Conservation (phyloP, 1,284 basidiomycete species). For the Naganishia cerealis region DNA sequence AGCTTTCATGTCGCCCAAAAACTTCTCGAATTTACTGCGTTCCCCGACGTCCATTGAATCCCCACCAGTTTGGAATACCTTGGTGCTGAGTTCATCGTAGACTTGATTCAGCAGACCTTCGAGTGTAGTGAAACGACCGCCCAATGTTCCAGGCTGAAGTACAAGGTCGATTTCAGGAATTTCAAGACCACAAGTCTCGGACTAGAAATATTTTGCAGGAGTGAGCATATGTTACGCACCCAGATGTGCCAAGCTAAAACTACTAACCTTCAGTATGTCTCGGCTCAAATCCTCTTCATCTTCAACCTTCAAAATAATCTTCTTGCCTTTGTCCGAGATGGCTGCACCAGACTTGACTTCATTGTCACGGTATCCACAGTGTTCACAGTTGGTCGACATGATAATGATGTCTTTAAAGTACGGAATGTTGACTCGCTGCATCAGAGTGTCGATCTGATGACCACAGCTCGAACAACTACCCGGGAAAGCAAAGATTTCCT, state of each 20-base stretch:
- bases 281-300: conserved; percentile 91
- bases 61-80: conserved; percentile 74
- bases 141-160: conserved; percentile 88
- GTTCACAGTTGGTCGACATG: conserved; percentile 96
- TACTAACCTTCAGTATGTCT: conserved; percentile 82
- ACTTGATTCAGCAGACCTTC: conserved; percentile 94
- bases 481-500: conserved; percentile 88
- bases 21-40: conserved; percentile 66
- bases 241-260: neutral
- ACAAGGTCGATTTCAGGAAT: conserved; percentile 96
- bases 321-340: conserved; percentile 80
- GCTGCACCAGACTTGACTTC: conserved; percentile 94
- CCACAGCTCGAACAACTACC: conserved; percentile 87
- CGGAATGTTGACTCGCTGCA: conserved; percentile 96
- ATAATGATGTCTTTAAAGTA: conserved; percentile 99
- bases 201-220: conserved; percentile 57
- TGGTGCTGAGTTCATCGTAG: conserved; percentile 90
- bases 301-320: conserved; percentile 83
- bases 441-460: conserved; percentile 76
- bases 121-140: conserved; percentile 96
- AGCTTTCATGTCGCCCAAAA: conserved; percentile 76
- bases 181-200: conserved; percentile 82
- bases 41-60: conserved; percentile 56
- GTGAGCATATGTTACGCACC: neutral
- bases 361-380: conserved; percentile 94